phyloP scores from a whole-genome alignment of 352 stramenopile species.

The Phytophthora litchii region DNA sequence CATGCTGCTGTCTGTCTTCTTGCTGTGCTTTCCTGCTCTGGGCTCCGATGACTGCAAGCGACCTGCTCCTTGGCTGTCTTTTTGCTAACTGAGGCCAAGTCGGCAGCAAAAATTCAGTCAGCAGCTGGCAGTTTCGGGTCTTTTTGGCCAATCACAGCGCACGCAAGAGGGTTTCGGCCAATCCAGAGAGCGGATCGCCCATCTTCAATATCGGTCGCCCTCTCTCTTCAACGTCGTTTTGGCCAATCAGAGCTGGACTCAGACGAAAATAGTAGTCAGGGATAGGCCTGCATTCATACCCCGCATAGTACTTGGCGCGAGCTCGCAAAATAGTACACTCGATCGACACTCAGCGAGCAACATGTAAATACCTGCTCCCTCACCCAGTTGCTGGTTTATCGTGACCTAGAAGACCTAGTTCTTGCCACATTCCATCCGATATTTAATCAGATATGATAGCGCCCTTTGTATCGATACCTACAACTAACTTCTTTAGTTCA shows the following conservation, averaged over 20 bases:
- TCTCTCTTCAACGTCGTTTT: too few relatives aligned
- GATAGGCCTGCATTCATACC: background rate
- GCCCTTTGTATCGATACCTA: too few relatives aligned
- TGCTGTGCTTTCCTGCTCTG: conserved; percentile 5
- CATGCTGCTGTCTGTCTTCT: conserved; percentile 37
- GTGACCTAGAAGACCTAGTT: too few relatives aligned
- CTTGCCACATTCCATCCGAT: too few relatives aligned
- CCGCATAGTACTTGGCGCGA: conserved; percentile 3
- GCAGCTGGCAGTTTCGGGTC: conserved; percentile 25
- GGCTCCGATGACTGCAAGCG: conserved; percentile 17
- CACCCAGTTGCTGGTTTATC: too few relatives aligned
- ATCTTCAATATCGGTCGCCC: conserved; percentile 39
- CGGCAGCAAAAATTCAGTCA: conserved; percentile 38
- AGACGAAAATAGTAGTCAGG: conserved; percentile 17
- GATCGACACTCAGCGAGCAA: too few relatives aligned
- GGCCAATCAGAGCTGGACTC: conserved; percentile 22
- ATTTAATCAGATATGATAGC: too few relatives aligned
- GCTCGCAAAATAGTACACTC: too few relatives aligned
- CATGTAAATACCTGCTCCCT: too few relatives aligned
- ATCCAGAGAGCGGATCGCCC: conserved; percentile 13
- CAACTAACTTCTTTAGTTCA: too few relatives aligned
- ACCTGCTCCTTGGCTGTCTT: conserved; percentile 43
- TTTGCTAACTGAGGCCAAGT: conserved; percentile 65
- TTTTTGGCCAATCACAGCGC: conserved; percentile 23
- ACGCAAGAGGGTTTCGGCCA: conserved; percentile 10